Evolutionary conservation across 371 early-diverging fungal genomes (phyloP), one percentile per base, ranked within the genome.

Genomic region (Zopfochytrium polystomum): DNA sequence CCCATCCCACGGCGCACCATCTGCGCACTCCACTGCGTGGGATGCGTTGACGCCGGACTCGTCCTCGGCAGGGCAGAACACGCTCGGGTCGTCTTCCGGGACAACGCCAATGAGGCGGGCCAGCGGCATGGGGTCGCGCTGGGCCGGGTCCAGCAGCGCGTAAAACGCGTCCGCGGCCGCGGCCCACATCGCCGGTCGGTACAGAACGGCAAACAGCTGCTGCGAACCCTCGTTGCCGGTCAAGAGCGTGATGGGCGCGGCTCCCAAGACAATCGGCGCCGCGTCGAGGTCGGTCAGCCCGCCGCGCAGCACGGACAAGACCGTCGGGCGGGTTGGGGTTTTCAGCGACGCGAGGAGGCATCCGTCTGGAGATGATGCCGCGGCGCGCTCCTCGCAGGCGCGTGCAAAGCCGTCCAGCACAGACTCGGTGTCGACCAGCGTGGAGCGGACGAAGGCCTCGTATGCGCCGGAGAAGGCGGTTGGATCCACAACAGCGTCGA

Each of bases 401-500:
- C 42, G 29, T 11, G 61, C 58, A 30, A 73, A 67, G 31, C 44
- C 57, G 33, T 67, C 63, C 29, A 62, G 7, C 43, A 63, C 66
- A 2, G 60, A 60, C 26, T 60, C 61, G 7, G 32, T 27, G 54
- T 71, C 54, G 26, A 65, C 29, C 7, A 71, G 59, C 35, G 61
- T 52, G 15, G 34, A 26, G 4, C 30, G 31, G 13, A 50, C 43
- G 58, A 57, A 71, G 15, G 68, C 67, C 42, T 57, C 31, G 4
- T 52, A 34, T 2, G 35, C 48, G 13, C 67, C 62, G 29, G 51
- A 42, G 54, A 64, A 73, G 13, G 58, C 54, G 22, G 30, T 46
- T 18, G 74, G 70, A 52, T 69, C 62, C 1, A 58, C 63, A 2
- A 75, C 70, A 15, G 70, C 76, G 48, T 75, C 76, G 26, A 75